Conservation (phyloP, 2,329 filamentous ascomycete genomes). For the Clarireedia paspali region DNA sequence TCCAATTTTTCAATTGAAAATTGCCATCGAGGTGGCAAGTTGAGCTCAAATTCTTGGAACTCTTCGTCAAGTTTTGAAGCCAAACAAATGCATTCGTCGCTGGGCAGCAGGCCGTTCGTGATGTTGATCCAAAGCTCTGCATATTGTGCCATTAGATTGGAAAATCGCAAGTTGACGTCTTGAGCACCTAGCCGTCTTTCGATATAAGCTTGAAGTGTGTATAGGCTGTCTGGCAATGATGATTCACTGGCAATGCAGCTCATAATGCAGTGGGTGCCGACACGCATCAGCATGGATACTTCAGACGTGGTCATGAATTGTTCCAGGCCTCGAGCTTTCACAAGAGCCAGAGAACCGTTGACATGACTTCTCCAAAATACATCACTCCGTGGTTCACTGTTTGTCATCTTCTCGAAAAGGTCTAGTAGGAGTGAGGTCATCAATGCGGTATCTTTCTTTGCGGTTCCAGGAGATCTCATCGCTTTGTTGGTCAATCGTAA, state of each 20-base stretch:
- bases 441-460: neutral
- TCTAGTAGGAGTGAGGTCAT: slow-evolving; percentile 10
- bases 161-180: neutral
- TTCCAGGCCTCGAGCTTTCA: slow-evolving; percentile 11
- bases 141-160: slow-evolving; percentile 8
- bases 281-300: neutral
- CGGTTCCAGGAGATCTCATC: neutral
- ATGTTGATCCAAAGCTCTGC: neutral
- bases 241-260: slow-evolving; percentile 4
- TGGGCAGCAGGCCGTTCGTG: neutral
- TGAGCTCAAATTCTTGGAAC: neutral
- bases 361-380: slow-evolving; percentile 27
- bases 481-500: neutral
- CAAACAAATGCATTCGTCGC: too few species aligned
- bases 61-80: neutral
- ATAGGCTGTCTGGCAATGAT: neutral
- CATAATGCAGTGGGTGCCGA: slow-evolving; percentile 2
- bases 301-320: neutral
- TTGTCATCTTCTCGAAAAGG: slow-evolving; percentile 1
- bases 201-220: slow-evolving; percentile 1
- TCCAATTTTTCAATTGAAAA: neutral
- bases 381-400: neutral
- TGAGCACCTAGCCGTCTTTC: neutral
- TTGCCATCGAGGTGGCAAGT: slow-evolving; percentile 2
- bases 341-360: slow-evolving; percentile 32